These are phyloP conservation scores for Beauveria australis DNA, from an alignment of 2,329 filamentous ascomycete species.

Conservation along the genomic window DNA sequence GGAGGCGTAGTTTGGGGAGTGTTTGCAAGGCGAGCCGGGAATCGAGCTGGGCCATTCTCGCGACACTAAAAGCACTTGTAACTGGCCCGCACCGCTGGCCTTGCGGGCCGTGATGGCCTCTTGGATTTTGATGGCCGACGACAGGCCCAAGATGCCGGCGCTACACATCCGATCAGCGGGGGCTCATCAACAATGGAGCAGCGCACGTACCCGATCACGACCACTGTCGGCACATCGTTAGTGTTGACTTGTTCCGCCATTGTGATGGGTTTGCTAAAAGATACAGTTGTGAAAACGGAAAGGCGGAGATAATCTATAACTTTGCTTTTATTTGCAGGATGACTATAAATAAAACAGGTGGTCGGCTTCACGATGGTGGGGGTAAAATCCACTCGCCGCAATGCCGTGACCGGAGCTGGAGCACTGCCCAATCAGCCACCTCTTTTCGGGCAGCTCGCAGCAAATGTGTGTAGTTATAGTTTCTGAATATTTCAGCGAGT, in stretches of 20 bases:
- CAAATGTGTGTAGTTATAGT: too few relatives aligned
- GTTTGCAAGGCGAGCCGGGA: slow-evolving; percentile 20
- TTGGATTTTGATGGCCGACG: slow-evolving; percentile 38
- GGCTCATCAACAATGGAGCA: not conserved
- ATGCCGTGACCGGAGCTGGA: slow-evolving; percentile 1
- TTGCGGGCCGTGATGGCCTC: slow-evolving; percentile 11
- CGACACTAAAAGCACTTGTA: slow-evolving; percentile 21
- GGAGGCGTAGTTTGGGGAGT: slow-evolving; percentile 41
- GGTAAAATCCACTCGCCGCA: not conserved
- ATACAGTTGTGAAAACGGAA: too few relatives aligned
- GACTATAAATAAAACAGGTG: not conserved
- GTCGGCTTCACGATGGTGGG: not conserved
- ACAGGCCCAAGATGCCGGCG: slow-evolving; percentile 46
- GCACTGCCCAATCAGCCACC: not conserved
- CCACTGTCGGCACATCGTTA: slow-evolving; percentile 2
- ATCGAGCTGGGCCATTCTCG: slow-evolving; percentile 28
- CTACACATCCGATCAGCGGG: slow-evolving; percentile 22
- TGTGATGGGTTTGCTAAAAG: not conserved
- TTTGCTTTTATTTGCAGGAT: not conserved
- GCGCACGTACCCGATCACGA: slow-evolving; percentile 11
- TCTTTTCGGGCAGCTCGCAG: not conserved
- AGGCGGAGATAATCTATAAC: not conserved
- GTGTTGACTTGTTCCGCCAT: not conserved
- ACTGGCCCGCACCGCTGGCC: not conserved
- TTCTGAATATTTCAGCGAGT: too few relatives aligned